These are phyloP conservation scores for Desmodesmus armatus DNA, from an alignment of 139 green algal species.

Conservation along the genomic window DNA sequence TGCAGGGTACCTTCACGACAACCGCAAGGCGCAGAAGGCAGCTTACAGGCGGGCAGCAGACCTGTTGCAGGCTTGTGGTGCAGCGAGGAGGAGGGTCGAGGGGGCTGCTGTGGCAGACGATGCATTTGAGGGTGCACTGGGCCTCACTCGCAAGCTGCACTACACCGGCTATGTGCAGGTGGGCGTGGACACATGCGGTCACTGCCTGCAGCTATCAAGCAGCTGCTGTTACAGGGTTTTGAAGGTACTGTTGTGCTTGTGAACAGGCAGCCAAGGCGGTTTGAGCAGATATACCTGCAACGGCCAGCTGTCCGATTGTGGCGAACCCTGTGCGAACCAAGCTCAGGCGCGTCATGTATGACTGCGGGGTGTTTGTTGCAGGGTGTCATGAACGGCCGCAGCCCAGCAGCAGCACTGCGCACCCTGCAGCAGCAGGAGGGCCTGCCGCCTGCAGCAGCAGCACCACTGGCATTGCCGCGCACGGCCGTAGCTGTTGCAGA, in stretches of 20 bases:
- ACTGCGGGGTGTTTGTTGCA: too few species aligned
- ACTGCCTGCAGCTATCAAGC: too few species aligned
- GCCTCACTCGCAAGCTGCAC: constrained; percentile 39
- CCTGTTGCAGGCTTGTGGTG: constrained; percentile 34
- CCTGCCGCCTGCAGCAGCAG: not conserved
- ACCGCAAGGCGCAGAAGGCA: too few species aligned
- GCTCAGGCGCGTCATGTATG: too few species aligned
- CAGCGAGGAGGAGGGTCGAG: not conserved
- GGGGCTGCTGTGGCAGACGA: not conserved
- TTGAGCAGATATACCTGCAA: too few species aligned
- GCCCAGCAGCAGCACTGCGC: constrained; percentile 17
- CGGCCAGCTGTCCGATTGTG: too few species aligned
- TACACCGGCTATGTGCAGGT: constrained; percentile 44
- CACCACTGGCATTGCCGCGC: not conserved
- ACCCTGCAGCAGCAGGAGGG: constrained; percentile 24
- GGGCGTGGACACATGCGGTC: too few species aligned
- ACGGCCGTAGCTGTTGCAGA: not conserved
- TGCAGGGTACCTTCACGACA: too few species aligned
- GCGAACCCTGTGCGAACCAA: too few species aligned
- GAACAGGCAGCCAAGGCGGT: too few species aligned
- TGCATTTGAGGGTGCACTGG: constrained; percentile 27
- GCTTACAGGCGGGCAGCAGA: constrained; percentile 38
- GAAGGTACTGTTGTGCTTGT: not conserved
- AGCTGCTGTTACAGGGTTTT: too few species aligned
- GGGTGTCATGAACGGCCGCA: not conserved